Evolutionary conservation across 2,329 filamentous ascomycete species (phyloP).

Genomic region (Trichoderma breve): DNA sequence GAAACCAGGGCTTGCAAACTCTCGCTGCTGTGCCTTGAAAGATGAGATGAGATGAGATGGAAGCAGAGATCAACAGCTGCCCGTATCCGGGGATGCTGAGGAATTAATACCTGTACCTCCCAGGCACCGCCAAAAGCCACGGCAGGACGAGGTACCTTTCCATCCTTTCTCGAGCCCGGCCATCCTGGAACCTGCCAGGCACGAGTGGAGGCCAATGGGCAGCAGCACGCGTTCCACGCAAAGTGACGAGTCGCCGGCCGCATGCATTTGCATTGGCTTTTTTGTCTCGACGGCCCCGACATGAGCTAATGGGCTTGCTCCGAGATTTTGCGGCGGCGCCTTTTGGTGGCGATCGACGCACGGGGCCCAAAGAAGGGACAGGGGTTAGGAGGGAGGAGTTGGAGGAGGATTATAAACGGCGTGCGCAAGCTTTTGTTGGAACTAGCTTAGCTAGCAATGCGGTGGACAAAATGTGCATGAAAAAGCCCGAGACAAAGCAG

Average conservation of each 20-base stretch:
- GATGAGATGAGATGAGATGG: background rate
- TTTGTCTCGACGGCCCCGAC: background rate
- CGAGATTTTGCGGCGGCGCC: background rate
- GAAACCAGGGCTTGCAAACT: background rate
- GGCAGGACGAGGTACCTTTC: background rate
- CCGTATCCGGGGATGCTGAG: conserved; percentile 11
- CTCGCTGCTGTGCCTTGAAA: background rate
- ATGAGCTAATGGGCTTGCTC: conserved; percentile 9
- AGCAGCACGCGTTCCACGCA: conserved; percentile 13
- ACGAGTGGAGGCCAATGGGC: conserved; percentile 18
- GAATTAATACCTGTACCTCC: conserved; percentile 4
- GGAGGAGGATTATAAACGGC: background rate
- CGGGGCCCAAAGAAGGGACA: background rate
- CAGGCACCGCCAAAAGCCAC: background rate
- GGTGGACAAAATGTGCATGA: background rate
- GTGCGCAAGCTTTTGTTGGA: background rate
- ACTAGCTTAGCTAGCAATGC: background rate
- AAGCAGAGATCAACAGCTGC: background rate
- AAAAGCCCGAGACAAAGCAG: background rate
- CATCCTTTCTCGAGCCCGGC: background rate
- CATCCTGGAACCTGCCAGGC: conserved; percentile 7
- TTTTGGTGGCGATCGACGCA: conserved; percentile 14
- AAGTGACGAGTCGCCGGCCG: conserved; percentile 11
- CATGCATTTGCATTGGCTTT: conserved; percentile 2
- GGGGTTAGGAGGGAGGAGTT: background rate